A percentile compares a stretch with the other conserved stretches of the same genome.
Conservation (phyloP, 176 grass and related monocot genomes). For the Triticum aestivum region DNA sequence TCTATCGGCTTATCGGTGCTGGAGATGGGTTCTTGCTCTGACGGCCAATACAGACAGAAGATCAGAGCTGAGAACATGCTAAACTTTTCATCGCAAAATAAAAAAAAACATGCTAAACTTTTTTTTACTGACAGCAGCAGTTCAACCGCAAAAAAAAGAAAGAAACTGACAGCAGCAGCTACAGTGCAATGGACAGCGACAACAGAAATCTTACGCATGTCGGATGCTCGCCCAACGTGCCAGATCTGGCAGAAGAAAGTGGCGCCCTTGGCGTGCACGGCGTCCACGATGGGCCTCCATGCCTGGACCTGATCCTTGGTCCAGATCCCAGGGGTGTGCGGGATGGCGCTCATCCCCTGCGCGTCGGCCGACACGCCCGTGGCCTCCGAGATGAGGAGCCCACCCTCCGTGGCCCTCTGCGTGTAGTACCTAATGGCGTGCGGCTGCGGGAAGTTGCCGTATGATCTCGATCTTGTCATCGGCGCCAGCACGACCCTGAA, state of each 20-base stretch:
- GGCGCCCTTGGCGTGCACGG: slow-evolving; percentile 56
- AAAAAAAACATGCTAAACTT: not conserved
- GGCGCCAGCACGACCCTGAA: slow-evolving; percentile 62
- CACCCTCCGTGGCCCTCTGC: slow-evolving; percentile 50
- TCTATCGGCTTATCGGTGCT: slow-evolving; percentile 2
- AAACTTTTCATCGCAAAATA: not conserved
- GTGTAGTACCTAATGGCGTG: slow-evolving; percentile 58
- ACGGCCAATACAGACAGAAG: not conserved
- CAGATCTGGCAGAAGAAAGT: slow-evolving; percentile 81
- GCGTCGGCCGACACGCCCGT: slow-evolving; percentile 51
- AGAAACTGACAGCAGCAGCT: not conserved
- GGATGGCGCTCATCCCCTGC: slow-evolving; percentile 18
- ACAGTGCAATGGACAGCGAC: not conserved
- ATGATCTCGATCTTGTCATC: slow-evolving; percentile 59
- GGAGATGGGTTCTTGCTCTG: slow-evolving; percentile 3
- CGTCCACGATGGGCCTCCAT: slow-evolving; percentile 68
- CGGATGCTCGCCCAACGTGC: slow-evolving; percentile 64
- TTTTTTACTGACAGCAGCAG: not conserved
- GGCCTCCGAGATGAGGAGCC: slow-evolving; percentile 64
- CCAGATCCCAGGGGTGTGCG: slow-evolving; percentile 59
- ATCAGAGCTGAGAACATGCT: not conserved
- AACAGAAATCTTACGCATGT: slow-evolving; percentile 35
- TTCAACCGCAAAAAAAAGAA: no score
- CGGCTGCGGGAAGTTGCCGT: slow-evolving; percentile 49
- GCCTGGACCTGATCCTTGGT: slow-evolving; percentile 63